Percentiles rank a stretch among this genome's conserved stretches.
Conservation (phyloP, 352 stramenopile genomes). For the Ochromonadaceae sp. region DNA sequence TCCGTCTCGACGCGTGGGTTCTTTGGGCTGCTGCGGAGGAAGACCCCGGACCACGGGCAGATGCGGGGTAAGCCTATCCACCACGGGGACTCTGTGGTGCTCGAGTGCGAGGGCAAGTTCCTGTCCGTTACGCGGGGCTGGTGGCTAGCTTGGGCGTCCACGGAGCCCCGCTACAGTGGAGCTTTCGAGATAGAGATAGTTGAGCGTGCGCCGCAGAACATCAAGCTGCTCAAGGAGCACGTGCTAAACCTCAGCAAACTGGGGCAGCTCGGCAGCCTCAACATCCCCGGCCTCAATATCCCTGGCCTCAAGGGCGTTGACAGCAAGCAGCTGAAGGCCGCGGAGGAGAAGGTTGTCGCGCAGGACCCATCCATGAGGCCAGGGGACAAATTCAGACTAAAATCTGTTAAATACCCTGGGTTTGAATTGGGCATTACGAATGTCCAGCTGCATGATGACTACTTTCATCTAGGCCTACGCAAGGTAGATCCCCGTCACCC, state of each 20-base stretch:
- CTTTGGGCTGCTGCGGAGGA: neutral
- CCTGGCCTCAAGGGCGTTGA: no score
- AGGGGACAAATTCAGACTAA: conserved; percentile 6
- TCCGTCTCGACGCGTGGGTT: neutral
- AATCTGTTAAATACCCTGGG: conserved; percentile 7
- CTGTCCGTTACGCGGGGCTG: conserved; percentile 10
- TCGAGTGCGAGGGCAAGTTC: conserved; percentile 1
- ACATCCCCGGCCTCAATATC: no score
- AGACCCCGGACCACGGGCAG: neutral
- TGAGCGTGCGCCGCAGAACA: conserved; percentile 1
- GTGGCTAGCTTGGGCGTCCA: conserved; percentile 12
- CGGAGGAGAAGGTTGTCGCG: neutral
- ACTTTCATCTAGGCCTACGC: conserved; percentile 5
- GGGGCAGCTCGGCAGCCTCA: no score
- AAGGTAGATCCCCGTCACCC: no score
- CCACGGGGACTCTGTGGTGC: neutral
- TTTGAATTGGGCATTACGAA: conserved; percentile 12
- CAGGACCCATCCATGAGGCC: neutral
- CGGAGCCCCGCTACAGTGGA: neutral
- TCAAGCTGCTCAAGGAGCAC: conserved; percentile 11
- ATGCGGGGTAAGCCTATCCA: neutral
- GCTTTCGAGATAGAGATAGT: conserved; percentile 3
- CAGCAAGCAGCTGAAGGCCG: neutral
- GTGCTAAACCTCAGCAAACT: no score
- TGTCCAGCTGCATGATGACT: conserved; percentile 12